Evolutionary conservation across 2,329 filamentous ascomycete genomes (phyloP).

Genomic region (Lachnellula willkommii): DNA sequence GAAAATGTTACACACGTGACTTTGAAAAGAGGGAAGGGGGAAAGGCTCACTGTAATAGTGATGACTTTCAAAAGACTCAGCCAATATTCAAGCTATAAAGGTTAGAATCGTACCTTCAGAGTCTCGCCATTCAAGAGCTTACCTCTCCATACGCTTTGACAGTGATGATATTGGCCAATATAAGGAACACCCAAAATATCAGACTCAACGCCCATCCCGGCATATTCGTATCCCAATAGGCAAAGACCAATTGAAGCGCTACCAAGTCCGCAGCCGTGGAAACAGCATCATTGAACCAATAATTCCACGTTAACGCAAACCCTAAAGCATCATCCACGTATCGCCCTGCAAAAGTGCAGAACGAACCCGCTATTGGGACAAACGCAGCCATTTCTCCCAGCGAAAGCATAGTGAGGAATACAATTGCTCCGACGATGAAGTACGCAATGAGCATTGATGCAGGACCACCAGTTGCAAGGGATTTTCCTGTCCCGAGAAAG

Average conservation of each 20-base stretch:
- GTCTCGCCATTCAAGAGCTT: constrained; percentile 2
- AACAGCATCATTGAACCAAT: constrained; percentile 63
- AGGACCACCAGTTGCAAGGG: constrained; percentile 54
- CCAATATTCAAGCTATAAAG: constrained; percentile 47
- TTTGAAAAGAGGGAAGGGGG: background rate
- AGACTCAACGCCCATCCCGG: constrained; percentile 59
- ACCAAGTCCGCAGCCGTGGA: constrained; percentile 57
- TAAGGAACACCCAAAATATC: constrained; percentile 54
- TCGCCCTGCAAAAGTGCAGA: constrained; percentile 50
- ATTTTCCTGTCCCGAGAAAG: constrained; percentile 57
- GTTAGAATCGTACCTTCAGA: background rate
- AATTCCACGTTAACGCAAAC: constrained; percentile 52
- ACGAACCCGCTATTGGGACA: constrained; percentile 48
- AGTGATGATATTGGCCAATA: constrained; percentile 47
- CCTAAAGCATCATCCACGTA: constrained; percentile 51
- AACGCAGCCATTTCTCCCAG: constrained; percentile 58
- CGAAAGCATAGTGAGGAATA: constrained; percentile 54
- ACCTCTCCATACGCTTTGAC: constrained; percentile 51
- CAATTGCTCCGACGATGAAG: constrained; percentile 50
- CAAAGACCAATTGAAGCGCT: constrained; percentile 50
- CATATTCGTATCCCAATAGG: constrained; percentile 58
- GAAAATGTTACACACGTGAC: background rate
- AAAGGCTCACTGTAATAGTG: constrained; percentile 41
- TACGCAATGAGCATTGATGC: constrained; percentile 55
- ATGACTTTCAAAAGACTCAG: constrained; percentile 50